phyloP scores from a whole-genome alignment of 2,329 filamentous ascomycete genomes.

The Aquanectria penicillioides region DNA sequence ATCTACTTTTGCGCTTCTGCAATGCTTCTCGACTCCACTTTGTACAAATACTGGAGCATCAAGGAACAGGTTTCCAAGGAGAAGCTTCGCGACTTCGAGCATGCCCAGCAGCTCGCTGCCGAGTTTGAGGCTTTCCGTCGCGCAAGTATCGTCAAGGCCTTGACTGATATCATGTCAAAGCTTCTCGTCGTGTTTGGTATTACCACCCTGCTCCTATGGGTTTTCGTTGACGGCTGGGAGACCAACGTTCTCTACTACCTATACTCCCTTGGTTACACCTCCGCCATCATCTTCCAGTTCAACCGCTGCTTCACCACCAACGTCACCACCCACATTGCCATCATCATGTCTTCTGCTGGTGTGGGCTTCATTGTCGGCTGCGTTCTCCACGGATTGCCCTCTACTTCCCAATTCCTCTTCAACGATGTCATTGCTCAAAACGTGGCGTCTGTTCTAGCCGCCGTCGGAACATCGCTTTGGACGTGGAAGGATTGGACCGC shows the following conservation, averaged over 20 bases:
- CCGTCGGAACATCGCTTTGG: slow-evolving; percentile 20
- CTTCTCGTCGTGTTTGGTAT: slow-evolving; percentile 22
- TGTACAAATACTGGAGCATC: slow-evolving; percentile 31
- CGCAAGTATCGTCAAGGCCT: slow-evolving; percentile 21
- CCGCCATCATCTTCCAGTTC: slow-evolving; percentile 27
- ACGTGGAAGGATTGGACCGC: slow-evolving; percentile 23
- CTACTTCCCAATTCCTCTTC: slow-evolving; percentile 17
- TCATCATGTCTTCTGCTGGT: slow-evolving; percentile 23
- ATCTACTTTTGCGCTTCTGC: slow-evolving; percentile 31
- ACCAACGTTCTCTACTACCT: slow-evolving; percentile 23
- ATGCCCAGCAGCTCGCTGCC: slow-evolving; percentile 9
- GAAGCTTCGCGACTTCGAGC: slow-evolving; percentile 18
- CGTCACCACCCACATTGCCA: slow-evolving; percentile 18
- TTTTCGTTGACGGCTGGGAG: slow-evolving; percentile 18
- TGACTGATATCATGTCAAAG: slow-evolving; percentile 18
- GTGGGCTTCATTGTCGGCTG: slow-evolving; percentile 24
- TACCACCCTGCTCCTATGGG: slow-evolving; percentile 20
- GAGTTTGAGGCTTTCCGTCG: slow-evolving; percentile 21
- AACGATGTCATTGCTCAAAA: slow-evolving; percentile 24
- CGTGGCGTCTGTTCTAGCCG: slow-evolving; percentile 18
- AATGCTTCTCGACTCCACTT: slow-evolving; percentile 27
- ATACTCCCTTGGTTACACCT: slow-evolving; percentile 22
- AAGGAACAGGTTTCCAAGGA: slow-evolving; percentile 23
- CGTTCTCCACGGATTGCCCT: slow-evolving; percentile 20
- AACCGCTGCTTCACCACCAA: slow-evolving; percentile 29